These are phyloP conservation scores for Boletus rubescentipes DNA, from an alignment of 768 basidiomycete genomes.

Conservation along the genomic window DNA sequence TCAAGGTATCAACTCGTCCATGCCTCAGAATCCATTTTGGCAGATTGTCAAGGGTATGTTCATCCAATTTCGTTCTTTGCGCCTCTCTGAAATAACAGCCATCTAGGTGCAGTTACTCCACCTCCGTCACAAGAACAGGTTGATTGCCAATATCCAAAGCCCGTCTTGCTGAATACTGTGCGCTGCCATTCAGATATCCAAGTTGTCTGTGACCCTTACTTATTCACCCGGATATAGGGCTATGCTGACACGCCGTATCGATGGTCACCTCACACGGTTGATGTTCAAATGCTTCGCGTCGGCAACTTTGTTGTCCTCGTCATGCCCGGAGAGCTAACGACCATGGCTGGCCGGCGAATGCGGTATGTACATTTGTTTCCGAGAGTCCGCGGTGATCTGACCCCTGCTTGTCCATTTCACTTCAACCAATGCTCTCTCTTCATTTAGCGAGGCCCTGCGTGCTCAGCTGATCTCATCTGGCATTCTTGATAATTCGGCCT, in stretches of 20 bases:
- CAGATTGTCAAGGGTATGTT: conserved; percentile 62
- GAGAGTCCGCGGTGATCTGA: not conserved
- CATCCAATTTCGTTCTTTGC: not conserved
- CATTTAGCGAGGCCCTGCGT: conserved; percentile 61
- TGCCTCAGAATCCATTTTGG: conserved; percentile 76
- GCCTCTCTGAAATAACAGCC: not conserved
- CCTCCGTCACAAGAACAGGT: conserved; percentile 58
- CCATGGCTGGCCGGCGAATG: conserved; percentile 77
- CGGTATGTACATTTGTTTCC: conserved; percentile 44
- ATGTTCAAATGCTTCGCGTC: conserved; percentile 74
- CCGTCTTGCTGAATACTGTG: conserved; percentile 68
- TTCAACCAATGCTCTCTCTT: not conserved
- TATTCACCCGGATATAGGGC: conserved; percentile 45
- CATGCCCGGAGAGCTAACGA: conserved; percentile 78
- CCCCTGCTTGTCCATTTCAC: not conserved
- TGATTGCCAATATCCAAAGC: conserved; percentile 75
- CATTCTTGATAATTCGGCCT: conserved; percentile 63
- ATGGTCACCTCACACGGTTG: conserved; percentile 73
- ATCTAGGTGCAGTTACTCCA: conserved; percentile 51
- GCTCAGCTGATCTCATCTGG: conserved; percentile 60
- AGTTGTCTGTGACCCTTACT: not conserved
- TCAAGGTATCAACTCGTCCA: conserved; percentile 67
- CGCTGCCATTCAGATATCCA: not conserved
- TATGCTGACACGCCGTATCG: conserved; percentile 65
- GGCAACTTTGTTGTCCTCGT: conserved; percentile 76